Evolutionary conservation across 495 filamentous ascomycete species (phyloP).

Genomic region (Alectoria sarmentosa): DNA sequence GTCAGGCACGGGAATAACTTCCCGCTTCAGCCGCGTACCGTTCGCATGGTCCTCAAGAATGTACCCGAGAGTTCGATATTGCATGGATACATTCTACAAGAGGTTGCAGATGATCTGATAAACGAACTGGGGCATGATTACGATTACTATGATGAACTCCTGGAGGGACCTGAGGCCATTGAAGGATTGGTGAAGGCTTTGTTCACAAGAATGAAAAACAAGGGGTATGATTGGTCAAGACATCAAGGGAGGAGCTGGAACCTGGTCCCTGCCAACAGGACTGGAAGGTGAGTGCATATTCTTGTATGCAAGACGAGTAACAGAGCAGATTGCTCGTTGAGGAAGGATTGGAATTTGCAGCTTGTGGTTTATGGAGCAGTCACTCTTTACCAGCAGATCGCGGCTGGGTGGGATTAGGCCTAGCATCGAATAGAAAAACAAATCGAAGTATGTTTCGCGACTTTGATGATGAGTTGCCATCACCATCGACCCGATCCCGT

Average conservation of each 20-base stretch:
- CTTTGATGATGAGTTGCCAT: background rate
- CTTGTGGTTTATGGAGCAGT: background rate
- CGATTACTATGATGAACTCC: background rate
- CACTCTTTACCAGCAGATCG: background rate
- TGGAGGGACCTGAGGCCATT: background rate
- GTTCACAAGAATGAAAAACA: background rate
- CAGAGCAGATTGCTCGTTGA: background rate
- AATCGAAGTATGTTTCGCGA: too few species aligned
- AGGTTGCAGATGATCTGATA: background rate
- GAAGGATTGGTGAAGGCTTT: background rate
- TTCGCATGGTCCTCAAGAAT: background rate
- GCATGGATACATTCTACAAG: background rate
- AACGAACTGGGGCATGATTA: background rate
- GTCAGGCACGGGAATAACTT: background rate
- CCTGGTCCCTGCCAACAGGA: background rate
- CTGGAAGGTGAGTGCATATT: background rate
- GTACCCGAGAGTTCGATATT: background rate
- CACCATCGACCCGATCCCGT: too few species aligned
- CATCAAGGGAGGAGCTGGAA: background rate
- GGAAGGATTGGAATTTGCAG: background rate
- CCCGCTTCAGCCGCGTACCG: background rate
- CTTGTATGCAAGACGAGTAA: background rate
- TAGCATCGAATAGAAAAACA: too few species aligned
- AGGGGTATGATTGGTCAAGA: background rate
- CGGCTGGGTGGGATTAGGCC: too few species aligned